These are phyloP conservation scores for Scutellaria baicalensis DNA, from an alignment of 257 asterid species.

Conservation along the genomic window DNA sequence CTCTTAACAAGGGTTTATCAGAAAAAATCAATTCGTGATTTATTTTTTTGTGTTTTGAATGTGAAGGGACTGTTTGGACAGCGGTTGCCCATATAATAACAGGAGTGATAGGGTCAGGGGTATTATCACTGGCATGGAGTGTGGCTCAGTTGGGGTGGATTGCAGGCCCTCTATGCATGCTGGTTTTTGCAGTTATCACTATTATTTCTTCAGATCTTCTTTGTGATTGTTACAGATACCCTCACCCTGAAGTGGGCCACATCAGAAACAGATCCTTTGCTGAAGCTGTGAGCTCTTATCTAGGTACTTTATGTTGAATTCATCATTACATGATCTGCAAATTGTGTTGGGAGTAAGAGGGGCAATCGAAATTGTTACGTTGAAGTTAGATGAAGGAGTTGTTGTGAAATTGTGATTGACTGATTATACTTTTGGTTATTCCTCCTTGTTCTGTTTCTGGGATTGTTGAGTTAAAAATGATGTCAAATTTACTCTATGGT, in stretches of 20 bases:
- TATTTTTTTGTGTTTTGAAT: constrained; percentile 12
- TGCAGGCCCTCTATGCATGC: constrained; percentile 42
- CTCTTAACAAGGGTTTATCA: background rate
- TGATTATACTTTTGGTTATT: background rate
- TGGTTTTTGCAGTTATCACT: constrained; percentile 34
- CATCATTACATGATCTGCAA: background rate
- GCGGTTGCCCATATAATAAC: constrained; percentile 56
- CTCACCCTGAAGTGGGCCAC: constrained; percentile 47
- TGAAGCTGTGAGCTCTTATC: constrained; percentile 47
- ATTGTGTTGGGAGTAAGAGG: background rate
- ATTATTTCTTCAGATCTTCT: constrained; percentile 43
- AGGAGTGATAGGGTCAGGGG: constrained; percentile 63
- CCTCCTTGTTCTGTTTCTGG: background rate
- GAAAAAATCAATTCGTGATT: background rate
- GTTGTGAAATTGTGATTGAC: background rate
- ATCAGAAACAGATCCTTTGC: constrained; percentile 46
- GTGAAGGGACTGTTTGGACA: constrained; percentile 52
- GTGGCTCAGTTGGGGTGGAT: constrained; percentile 67
- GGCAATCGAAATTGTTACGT: background rate
- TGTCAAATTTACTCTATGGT: too few relatives aligned
- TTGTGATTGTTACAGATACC: constrained; percentile 53
- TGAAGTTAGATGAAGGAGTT: background rate
- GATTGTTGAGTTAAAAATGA: background rate
- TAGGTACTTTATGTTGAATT: constrained; percentile 20
- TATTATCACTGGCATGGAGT: constrained; percentile 59